Conservation (phyloP, 2,329 filamentous ascomycete species). For the Phoma sp. region DNA sequence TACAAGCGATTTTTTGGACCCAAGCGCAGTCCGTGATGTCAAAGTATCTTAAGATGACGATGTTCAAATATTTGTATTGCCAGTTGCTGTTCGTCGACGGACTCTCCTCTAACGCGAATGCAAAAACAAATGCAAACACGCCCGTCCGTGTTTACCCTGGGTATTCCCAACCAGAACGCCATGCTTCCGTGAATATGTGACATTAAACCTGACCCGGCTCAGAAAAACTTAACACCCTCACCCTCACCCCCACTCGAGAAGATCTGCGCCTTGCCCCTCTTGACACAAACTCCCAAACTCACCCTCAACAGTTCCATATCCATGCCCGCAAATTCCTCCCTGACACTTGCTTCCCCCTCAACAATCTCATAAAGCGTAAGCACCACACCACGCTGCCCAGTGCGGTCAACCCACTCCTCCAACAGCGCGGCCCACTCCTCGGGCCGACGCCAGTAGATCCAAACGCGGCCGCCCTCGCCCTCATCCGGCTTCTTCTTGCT, state of each 20-base stretch:
- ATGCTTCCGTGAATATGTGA: conserved; percentile 2
- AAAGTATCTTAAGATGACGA: background rate
- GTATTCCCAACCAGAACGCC: conserved; percentile 17
- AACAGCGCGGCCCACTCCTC: conserved; percentile 89
- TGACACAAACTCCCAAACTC: conserved; percentile 80
- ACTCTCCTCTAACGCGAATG: background rate
- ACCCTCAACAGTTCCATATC: conserved; percentile 81
- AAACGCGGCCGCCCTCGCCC: conserved; percentile 53
- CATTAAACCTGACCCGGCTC: background rate
- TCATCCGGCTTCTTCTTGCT: conserved; percentile 31
- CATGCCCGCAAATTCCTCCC: conserved; percentile 80
- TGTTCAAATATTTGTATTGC: conserved; percentile 7
- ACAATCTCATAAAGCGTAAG: conserved; percentile 91
- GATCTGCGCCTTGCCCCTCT: conserved; percentile 88
- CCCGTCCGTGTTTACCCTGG: background rate
- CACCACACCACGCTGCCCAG: conserved; percentile 85
- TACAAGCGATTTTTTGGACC: conserved; percentile 19
- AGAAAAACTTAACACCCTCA: conserved; percentile 93
- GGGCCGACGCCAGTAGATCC: conserved; percentile 83
- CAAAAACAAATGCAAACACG: background rate
- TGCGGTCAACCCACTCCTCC: conserved; percentile 81
- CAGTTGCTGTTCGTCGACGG: background rate
- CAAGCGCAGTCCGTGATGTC: background rate
- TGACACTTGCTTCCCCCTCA: conserved; percentile 80
- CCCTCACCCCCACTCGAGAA: conserved; percentile 76